phyloP scores from a whole-genome alignment of 192 early-diverging fungal species.

The Backusella sp. region DNA sequence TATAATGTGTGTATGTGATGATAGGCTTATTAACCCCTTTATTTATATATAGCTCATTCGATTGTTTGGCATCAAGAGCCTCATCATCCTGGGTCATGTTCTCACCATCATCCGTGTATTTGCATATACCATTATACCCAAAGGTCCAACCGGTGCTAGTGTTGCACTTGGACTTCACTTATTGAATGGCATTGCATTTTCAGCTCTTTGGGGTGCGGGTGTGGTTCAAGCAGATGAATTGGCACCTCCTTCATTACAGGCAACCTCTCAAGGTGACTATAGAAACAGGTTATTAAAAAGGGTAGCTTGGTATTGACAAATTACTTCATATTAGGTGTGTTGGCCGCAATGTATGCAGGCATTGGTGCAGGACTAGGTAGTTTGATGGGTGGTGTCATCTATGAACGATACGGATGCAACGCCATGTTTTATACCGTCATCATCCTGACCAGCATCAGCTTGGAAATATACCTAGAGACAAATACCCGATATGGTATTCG shows the following conservation, averaged over 20 bases:
- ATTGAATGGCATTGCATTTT: slow-evolving; percentile 47
- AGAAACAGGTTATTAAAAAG: not conserved
- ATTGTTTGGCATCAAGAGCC: slow-evolving; percentile 37
- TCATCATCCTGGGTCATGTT: slow-evolving; percentile 45
- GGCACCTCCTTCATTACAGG: slow-evolving; percentile 40
- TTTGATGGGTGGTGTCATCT: slow-evolving; percentile 40
- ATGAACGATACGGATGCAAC: slow-evolving; percentile 35
- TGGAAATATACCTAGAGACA: slow-evolving; percentile 37
- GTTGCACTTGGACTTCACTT: slow-evolving; percentile 41
- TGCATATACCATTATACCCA: slow-evolving; percentile 39
- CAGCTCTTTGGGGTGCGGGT: slow-evolving; percentile 43
- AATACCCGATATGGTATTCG: slow-evolving; percentile 36
- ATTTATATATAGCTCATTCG: slow-evolving; percentile 38
- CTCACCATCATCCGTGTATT: slow-evolving; percentile 43
- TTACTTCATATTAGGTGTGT: slow-evolving; percentile 16
- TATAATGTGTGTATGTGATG: not conserved
- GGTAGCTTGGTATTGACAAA: not conserved
- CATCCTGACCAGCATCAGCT: slow-evolving; percentile 24
- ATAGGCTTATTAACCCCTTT: not conserved
- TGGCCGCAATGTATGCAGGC: slow-evolving; percentile 42
- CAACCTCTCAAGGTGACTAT: slow-evolving; percentile 42
- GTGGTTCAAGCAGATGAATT: slow-evolving; percentile 44
- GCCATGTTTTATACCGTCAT: slow-evolving; percentile 41
- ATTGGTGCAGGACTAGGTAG: slow-evolving; percentile 42
- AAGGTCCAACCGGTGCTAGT: slow-evolving; percentile 25